A percentile compares a stretch with the other conserved stretches of the same genome.
Evolutionary conservation across 176 grass and related monocot genomes (phyloP).

Genomic region (Oryza glaberrima): DNA sequence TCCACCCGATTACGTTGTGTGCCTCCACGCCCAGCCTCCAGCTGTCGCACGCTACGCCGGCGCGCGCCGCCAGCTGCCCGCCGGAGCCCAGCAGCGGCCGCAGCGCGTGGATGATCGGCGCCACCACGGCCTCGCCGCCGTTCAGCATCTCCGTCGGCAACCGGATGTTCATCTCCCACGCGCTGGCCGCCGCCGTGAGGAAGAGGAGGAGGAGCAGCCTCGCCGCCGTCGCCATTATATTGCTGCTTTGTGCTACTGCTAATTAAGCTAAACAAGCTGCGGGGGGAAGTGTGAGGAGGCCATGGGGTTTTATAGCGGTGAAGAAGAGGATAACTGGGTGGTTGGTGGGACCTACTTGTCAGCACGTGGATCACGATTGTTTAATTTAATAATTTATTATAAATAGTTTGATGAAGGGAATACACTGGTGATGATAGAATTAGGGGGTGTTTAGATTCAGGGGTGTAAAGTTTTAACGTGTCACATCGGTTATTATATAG

Average conservation of each 20-base stretch:
- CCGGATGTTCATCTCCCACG: not conserved
- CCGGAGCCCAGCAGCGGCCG: constrained; percentile 28
- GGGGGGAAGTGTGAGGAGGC: not conserved
- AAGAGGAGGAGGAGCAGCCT: not conserved
- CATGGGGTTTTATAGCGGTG: not conserved
- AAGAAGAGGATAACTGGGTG: too few species aligned
- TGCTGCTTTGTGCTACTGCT: not conserved
- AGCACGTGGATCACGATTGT: too few species aligned
- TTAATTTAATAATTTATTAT: too few species aligned
- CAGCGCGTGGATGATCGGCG: constrained; percentile 43
- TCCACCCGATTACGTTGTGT: constrained; percentile 53
- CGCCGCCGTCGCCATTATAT: not conserved
- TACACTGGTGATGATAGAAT: too few species aligned
- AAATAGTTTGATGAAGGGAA: too few species aligned
- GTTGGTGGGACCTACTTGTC: too few species aligned
- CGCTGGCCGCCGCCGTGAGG: not conserved
- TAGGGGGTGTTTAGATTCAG: too few species aligned
- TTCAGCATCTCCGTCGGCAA: not conserved
- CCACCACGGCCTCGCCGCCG: not conserved
- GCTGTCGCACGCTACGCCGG: constrained; percentile 55
- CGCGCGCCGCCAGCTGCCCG: not conserved
- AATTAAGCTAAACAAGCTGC: too few species aligned
- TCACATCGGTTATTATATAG: too few species aligned
- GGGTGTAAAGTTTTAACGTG: too few species aligned
- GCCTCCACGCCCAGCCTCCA: constrained; percentile 59